Evolutionary conservation across 441 rosid species (phyloP).

Genomic region (Croton laevigatus): DNA sequence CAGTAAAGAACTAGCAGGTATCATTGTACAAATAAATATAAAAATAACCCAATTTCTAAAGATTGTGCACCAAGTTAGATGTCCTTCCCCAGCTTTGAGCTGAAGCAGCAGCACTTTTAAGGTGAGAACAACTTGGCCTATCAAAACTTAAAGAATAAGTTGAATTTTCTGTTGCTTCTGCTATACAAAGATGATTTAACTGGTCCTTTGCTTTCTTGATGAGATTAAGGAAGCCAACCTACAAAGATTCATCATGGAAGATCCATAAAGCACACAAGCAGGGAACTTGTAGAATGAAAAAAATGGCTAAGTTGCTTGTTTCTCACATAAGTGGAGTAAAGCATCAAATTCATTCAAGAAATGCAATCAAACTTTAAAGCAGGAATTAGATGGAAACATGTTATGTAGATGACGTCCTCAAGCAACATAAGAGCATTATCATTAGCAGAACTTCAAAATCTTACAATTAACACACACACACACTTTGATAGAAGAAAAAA

Average conservation of each 20-base stretch:
- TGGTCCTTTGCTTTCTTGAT: constrained; percentile 75
- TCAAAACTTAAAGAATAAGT: constrained; percentile 50
- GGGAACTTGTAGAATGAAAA: neutral
- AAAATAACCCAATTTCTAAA: constrained; percentile 6
- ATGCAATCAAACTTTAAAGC: neutral
- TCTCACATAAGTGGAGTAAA: neutral
- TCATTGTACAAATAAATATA: constrained; percentile 11
- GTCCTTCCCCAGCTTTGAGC: constrained; percentile 64
- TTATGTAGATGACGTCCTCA: neutral
- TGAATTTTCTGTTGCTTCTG: constrained; percentile 91
- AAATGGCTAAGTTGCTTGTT: neutral
- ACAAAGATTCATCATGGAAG: constrained; percentile 24
- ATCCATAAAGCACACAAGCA: neutral
- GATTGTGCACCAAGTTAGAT: constrained; percentile 46
- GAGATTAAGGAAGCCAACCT: constrained; percentile 88
- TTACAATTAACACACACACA: neutral
- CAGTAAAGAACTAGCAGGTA: constrained; percentile 10
- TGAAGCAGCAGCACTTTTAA: constrained; percentile 53
- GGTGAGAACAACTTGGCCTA: constrained; percentile 53
- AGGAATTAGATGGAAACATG: neutral
- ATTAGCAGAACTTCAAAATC: neutral
- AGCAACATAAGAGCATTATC: neutral
- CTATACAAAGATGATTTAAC: constrained; percentile 67
- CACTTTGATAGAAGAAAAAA: neutral
- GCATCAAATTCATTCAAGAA: neutral